Conservation (phyloP, 768 basidiomycete genomes). For the Boletus subcaerulescens region DNA sequence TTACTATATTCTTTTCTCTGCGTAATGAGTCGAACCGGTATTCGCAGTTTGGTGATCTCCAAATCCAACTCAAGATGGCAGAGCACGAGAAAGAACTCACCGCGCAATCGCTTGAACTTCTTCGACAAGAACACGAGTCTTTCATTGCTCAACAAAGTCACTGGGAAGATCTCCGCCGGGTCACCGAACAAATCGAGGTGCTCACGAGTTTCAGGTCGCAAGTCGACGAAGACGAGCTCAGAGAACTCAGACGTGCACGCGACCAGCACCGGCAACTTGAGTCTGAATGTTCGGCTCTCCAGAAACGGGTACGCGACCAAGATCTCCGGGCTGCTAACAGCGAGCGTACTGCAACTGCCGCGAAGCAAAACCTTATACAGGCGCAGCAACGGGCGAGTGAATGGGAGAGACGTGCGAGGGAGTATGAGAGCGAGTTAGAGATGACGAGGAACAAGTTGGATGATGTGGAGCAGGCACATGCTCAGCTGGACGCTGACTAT, state of each 20-base stretch:
- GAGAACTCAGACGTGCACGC: constrained; percentile 64
- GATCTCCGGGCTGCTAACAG: constrained; percentile 59
- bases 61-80: constrained; percentile 53
- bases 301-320: constrained; percentile 71
- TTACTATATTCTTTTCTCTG: not conserved
- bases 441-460: constrained; percentile 59
- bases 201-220: constrained; percentile 60
- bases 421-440: constrained; percentile 64
- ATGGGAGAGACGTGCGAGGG: constrained; percentile 78
- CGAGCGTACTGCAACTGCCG: constrained; percentile 55
- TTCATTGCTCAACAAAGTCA: constrained; percentile 62
- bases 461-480: constrained; percentile 59
- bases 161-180: constrained; percentile 73
- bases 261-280: constrained; percentile 60
- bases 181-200: constrained; percentile 69
- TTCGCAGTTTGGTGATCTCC: constrained; percentile 56
- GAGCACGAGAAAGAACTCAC: constrained; percentile 63
- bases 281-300: constrained; percentile 60
- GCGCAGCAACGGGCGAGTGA: constrained; percentile 77
- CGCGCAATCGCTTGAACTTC: constrained; percentile 43
- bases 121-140: constrained; percentile 61
- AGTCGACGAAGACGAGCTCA: constrained; percentile 67
- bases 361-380: constrained; percentile 62
- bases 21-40: not conserved
- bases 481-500: constrained; percentile 69